Base-by-base conservation (phyloP, 2,329 filamentous ascomycete genomes). In the Colletotrichum somersetense region DNA sequence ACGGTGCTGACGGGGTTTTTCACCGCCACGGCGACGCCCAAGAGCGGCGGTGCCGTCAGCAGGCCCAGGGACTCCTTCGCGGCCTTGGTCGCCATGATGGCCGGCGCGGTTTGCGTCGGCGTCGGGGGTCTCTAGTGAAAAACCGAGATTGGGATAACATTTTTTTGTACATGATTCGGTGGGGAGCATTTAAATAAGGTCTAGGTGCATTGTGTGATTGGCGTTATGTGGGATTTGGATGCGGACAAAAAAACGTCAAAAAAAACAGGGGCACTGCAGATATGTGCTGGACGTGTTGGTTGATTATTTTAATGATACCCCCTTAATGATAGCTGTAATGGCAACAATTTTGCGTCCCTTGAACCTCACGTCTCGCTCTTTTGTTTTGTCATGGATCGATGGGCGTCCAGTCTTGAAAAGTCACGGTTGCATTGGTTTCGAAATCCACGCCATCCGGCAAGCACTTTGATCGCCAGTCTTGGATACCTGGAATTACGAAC, bases 1-100 rank as follows among this genome's bases (percentile, higher is more conserved):
- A 61, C 57, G 52, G 72, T 70, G 18, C 64, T 80, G 69, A 81
- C 80, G 20, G 81, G 81, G 6, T 67, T 81, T 0, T 82, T 77
- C 70, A 81, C 80, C 14, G 81, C 81, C 10, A 82, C 81, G 5
- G 74, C 75, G 64, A 81, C 80, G 26, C 80, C 81, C 5, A 74
- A 78, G 50, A 72, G 64, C 44, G 59, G 53, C 16, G 59, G 48
- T 7, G 8, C 23, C 2, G 53, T 14, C 4, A 23, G 42, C 2
- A 26, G 53, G 12, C 53, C 72, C 14, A 48, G 46, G 12, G 46
- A 66, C 44, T 66, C 70, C 23, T 44, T 71, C 30, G 53, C 53
- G 69, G 62, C 74, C 70, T 53, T 79, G 76, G 30, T 75, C 76
- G 18, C 77, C 76, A 7, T 73, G 74, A 23, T 79, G 77, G 18